Percentiles rank a stretch among this genome's conserved stretches.
Evolutionary conservation across 352 stramenopile species (phyloP).

Genomic region (Phytophthora capsici): DNA sequence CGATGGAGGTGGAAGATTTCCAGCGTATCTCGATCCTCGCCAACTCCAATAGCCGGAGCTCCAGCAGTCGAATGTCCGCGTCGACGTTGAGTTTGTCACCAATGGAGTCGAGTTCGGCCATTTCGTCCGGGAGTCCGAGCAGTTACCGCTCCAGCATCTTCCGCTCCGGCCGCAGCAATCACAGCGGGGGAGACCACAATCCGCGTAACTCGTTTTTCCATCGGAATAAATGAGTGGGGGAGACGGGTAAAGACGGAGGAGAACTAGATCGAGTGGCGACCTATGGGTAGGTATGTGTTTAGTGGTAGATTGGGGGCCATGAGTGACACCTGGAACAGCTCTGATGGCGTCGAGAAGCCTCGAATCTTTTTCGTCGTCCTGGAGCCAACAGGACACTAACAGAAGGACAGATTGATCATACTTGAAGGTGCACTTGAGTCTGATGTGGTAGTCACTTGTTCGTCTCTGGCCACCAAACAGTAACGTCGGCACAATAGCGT

Average conservation of each 20-base stretch:
- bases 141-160: conserved; percentile 61
- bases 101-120: conserved; percentile 48
- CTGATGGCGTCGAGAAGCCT: conserved; percentile 26
- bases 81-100: conserved; percentile 64
- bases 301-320: conserved; percentile 35
- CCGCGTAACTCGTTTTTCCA: conserved; percentile 69
- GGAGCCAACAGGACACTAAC: conserved; percentile 29
- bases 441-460: conserved; percentile 9
- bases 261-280: conserved; percentile 30
- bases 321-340: conserved; percentile 17
- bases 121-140: conserved; percentile 45
- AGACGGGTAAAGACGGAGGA: conserved; percentile 8
- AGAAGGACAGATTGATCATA: conserved; percentile 32
- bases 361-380: conserved; percentile 18
- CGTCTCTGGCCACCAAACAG: conserved; percentile 2
- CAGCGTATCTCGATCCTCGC: conserved; percentile 75
- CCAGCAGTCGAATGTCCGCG: conserved; percentile 51
- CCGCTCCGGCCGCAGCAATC: conserved; percentile 49
- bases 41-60: conserved; percentile 40
- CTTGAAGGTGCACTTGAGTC: neutral
- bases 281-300: conserved; percentile 36
- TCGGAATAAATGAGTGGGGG: conserved; percentile 51
- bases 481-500: neutral
- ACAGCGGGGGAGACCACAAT: conserved; percentile 38
- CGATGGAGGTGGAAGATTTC: conserved; percentile 70